Percentiles rank a stretch among this genome's conserved stretches.
phyloP scores from a whole-genome alignment of 2,329 filamentous ascomycete species.

The Colletotrichum karsti region DNA sequence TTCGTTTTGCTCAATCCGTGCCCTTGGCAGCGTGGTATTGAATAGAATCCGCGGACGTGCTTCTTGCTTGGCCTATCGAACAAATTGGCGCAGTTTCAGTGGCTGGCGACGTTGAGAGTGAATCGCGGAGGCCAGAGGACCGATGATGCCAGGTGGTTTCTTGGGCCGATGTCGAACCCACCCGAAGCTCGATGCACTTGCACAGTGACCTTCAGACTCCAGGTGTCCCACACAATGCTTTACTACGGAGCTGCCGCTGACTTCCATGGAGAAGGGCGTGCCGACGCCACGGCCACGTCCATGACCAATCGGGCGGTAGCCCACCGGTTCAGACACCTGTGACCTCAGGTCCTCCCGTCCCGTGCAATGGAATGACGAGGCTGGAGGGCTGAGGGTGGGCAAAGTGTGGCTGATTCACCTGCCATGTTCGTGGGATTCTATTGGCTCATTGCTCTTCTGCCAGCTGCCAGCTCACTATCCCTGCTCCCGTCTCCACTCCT shows the following conservation, averaged over 20 bases:
- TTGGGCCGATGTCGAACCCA: constrained; percentile 23
- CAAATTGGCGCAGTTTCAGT: not conserved
- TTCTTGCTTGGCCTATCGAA: not conserved
- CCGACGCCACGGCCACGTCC: not conserved
- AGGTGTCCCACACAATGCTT: not conserved
- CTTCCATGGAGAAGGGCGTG: constrained; percentile 3
- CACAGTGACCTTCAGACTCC: not conserved
- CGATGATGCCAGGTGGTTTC: constrained; percentile 26
- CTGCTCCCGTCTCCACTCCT: constrained; percentile 5
- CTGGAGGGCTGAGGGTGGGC: constrained; percentile 13
- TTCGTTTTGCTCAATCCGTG: not conserved
- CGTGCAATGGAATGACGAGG: constrained; percentile 24
- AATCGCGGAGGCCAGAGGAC: not conserved
- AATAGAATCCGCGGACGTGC: not conserved
- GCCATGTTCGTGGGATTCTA: not conserved
- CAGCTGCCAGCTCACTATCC: not conserved
- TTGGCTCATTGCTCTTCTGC: constrained; percentile 7
- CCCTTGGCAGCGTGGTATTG: not conserved
- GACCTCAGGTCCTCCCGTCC: too few relatives aligned
- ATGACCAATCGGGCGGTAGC: not conserved
- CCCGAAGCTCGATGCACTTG: not conserved
- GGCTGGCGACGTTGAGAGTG: not conserved
- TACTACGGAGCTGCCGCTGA: not conserved
- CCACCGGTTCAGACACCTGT: not conserved
- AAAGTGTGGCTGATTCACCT: constrained; percentile 13